These are phyloP conservation scores for Citrus maxima DNA, from an alignment of 345 rosid genomes.

Conservation along the genomic window DNA sequence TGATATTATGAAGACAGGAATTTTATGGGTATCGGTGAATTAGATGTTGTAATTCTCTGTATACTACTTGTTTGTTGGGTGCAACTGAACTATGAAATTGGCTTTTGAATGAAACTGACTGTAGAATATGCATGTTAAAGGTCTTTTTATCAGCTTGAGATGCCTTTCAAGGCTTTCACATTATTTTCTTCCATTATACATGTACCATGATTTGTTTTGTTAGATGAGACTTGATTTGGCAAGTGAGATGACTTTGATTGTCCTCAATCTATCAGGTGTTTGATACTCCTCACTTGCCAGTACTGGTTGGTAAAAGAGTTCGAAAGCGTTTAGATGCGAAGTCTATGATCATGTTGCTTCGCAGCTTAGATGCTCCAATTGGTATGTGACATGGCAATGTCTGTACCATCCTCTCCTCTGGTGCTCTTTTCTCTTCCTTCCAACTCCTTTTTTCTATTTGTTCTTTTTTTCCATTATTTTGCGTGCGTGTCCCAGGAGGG, in stretches of 20 bases:
- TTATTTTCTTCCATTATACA: too few species aligned
- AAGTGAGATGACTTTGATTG: background rate
- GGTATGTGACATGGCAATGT: constrained; percentile 41
- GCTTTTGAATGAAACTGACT: background rate
- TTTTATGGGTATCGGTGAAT: background rate
- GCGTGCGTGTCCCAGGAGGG: background rate
- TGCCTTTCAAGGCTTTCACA: background rate
- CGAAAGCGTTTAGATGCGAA: constrained; percentile 79
- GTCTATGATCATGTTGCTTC: constrained; percentile 72
- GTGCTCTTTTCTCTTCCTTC: background rate
- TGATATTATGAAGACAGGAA: background rate
- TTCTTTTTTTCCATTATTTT: background rate
- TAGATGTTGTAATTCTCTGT: background rate
- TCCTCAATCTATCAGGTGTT: constrained; percentile 48
- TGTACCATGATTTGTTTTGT: background rate
- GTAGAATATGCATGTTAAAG: background rate
- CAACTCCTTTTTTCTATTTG: background rate
- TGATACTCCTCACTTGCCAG: constrained; percentile 73
- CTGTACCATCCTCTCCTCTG: background rate
- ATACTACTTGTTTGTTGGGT: background rate
- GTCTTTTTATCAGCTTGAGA: background rate
- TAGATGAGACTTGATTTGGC: background rate
- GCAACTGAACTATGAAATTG: background rate
- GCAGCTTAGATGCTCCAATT: constrained; percentile 55
- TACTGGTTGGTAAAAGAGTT: constrained; percentile 60